Evolutionary conservation across 495 filamentous ascomycete genomes (phyloP).

Genomic region (Oleoguttula mirabilis): DNA sequence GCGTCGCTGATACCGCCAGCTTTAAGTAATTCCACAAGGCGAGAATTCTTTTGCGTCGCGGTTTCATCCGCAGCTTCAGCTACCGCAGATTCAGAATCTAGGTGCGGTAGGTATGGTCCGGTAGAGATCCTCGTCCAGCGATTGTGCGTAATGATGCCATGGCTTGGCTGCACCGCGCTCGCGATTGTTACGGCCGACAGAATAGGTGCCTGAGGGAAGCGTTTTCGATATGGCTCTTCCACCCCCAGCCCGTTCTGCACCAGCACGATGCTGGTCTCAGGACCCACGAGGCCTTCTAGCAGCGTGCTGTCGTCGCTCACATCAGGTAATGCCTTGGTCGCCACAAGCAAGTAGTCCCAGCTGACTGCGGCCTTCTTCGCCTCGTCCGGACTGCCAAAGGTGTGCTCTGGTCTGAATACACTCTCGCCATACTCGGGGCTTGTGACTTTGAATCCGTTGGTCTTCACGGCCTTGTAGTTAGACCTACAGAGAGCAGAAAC

Average conservation of each 20-base stretch:
- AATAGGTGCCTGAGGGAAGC: slow-evolving; percentile 37
- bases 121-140: slow-evolving; percentile 34
- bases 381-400: slow-evolving; percentile 32
- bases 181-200: slow-evolving; percentile 39
- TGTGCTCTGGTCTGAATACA: slow-evolving; percentile 30
- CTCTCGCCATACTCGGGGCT: slow-evolving; percentile 35
- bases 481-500: slow-evolving; percentile 44
- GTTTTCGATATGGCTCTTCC: slow-evolving; percentile 34
- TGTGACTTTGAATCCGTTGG: slow-evolving; percentile 40
- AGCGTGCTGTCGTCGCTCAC: slow-evolving; percentile 31
- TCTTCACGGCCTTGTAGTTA: slow-evolving; percentile 39
- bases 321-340: slow-evolving; percentile 31
- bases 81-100: slow-evolving; percentile 20
- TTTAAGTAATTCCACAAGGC: slow-evolving; percentile 30
- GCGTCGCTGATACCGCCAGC: slow-evolving; percentile 31
- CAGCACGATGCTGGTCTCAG: slow-evolving; percentile 38
- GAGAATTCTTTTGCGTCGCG: background rate
- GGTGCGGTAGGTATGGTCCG: slow-evolving; percentile 34
- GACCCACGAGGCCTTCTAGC: slow-evolving; percentile 17
- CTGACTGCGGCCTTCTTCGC: slow-evolving; percentile 19
- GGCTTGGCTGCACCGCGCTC: slow-evolving; percentile 33
- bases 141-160: slow-evolving; percentile 22
- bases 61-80: slow-evolving; percentile 23
- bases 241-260: slow-evolving; percentile 47
- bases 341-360: slow-evolving; percentile 44